Conservation (phyloP, 768 basidiomycete genomes). For the Leccinum longicurvipes region DNA sequence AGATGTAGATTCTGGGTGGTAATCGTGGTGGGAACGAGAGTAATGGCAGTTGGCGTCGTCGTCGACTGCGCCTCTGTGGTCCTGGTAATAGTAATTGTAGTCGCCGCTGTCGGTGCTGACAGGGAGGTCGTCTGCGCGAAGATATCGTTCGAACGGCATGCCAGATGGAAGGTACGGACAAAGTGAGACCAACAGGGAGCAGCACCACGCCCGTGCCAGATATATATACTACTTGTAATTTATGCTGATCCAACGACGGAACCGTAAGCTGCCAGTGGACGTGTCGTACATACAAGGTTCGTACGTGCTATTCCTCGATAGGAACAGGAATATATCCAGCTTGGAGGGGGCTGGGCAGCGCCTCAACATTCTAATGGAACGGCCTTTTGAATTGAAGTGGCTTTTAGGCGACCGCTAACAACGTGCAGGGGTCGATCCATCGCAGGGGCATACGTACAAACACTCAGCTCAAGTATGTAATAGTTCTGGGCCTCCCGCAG, state of each 20-base stretch:
- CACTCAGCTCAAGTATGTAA: conserved; percentile 22
- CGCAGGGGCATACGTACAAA: conserved; percentile 25
- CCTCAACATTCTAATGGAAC: conserved; percentile 1
- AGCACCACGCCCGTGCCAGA: neutral
- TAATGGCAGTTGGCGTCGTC: conserved; percentile 15
- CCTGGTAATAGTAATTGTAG: conserved; percentile 9
- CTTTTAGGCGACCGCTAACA: conserved; percentile 20
- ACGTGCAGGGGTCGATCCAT: conserved; percentile 25
- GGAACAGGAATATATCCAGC: conserved; percentile 6
- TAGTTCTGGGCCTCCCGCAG: conserved; percentile 6
- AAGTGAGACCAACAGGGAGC: neutral
- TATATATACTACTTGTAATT: conserved; percentile 8
- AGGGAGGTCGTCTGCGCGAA: conserved; percentile 23
- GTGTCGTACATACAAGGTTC: conserved; percentile 10
- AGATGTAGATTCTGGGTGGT: conserved; percentile 1
- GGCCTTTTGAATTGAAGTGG: conserved; percentile 11
- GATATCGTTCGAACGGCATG: conserved; percentile 45
- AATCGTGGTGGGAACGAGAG: neutral
- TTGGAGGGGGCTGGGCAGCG: neutral
- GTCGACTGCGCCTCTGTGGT: conserved; percentile 6
- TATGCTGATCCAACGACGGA: conserved; percentile 5
- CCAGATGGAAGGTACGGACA: too few species aligned
- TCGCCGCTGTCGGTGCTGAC: conserved; percentile 1
- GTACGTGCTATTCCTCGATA: too few species aligned
- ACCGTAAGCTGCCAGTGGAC: neutral